Base-by-base conservation (phyloP, 148 eudicot genomes). In the Rhododendron ferrugineum region DNA sequence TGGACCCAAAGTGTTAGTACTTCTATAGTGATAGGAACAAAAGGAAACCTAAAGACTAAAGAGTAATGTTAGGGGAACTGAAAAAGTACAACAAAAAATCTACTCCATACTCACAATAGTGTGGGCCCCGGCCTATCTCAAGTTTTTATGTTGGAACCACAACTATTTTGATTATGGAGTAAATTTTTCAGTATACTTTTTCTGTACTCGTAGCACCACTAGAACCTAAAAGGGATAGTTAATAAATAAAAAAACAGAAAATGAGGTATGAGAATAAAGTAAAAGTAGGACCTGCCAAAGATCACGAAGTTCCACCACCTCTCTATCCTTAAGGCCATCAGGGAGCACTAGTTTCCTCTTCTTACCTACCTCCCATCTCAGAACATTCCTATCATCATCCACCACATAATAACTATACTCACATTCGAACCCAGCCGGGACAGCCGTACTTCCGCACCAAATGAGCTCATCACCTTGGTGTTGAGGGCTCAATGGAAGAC, bases 371-470 rank as follows among this genome's bases (percentile, higher is more conserved):
- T 96, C 99, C 89, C 91, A 89, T 86, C 99, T 93, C 66, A 94
- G 72, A n/a, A 95, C 90, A 89, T 93, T 95, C 88, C 84, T 96
- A 37, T 87, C 87, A 83, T 95, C 97, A 89, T 95, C 94, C 92
- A 96, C 98, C 83, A 96, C 94, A 91, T 94, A 95, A 79, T 95
- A 96, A 80, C 91, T 93, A 83, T 96, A 96, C 86, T 96, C 98
- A 72, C 93, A 88, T 47, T 75, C 91, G 78, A 94, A 91, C 46
- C 94, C 97, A 73, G 84, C 78, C 2, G 95, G 92, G 86, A 93
- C 92, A 49, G 91, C 91, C 46, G 92, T 70, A 78, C 86, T 94
- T 64, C 97, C 97, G 34, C 88, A 89, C 99, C 99, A 96, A 82
- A 96, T 85, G 32, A 96, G 97, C 87, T 96, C 97, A 85, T 88